Conservation (phyloP, 495 filamentous ascomycete genomes). For the Cryomyces minteri region DNA sequence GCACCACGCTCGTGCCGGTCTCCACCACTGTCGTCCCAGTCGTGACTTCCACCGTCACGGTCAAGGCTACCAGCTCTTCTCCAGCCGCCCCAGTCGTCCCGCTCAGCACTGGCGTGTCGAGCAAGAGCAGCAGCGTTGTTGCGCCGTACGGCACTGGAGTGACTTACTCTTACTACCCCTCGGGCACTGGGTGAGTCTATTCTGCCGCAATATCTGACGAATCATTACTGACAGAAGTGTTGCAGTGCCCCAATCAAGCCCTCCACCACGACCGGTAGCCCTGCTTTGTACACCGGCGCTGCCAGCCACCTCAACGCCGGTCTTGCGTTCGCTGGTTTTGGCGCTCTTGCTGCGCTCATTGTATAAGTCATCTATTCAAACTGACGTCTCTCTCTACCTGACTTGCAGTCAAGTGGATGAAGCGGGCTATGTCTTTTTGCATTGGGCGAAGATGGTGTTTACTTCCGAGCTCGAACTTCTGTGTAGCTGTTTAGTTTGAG, state of each 20-base stretch:
- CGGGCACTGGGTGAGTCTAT: not conserved
- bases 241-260: not conserved
- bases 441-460: no score
- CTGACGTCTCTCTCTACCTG: no score
- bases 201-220: not conserved
- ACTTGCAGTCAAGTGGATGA: no score
- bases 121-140: not conserved
- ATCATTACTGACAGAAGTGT: not conserved
- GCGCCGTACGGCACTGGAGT: not conserved
- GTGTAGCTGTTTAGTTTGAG: no score
- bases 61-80: not conserved
- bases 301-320: not conserved
- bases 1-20: constrained; percentile 12
- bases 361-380: not conserved
- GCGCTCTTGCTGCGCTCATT: not conserved
- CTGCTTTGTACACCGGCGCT: not conserved
- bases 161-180: not conserved
- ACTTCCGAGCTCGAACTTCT: no score
- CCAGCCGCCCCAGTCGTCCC: not conserved
- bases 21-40: constrained; percentile 43
- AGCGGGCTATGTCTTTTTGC: no score
- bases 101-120: not conserved
- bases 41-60: constrained; percentile 2
- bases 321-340: not conserved
- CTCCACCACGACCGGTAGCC: not conserved